Conservation (phyloP, 495 filamentous ascomycete genomes). For the Tuber microsphaerosporum region DNA sequence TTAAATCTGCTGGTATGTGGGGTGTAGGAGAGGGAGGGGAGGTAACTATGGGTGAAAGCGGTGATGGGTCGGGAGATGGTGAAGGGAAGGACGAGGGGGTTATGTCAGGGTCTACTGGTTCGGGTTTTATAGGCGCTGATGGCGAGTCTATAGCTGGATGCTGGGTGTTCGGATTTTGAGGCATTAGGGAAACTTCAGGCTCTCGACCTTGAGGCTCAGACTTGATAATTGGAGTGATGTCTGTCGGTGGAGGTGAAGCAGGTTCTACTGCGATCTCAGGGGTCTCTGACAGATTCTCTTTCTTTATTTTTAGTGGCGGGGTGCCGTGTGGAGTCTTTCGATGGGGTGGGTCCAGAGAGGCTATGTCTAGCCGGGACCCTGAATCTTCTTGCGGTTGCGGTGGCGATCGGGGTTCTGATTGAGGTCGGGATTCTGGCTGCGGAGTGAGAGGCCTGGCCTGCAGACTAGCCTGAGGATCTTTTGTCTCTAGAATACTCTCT, state of each 20-base stretch:
- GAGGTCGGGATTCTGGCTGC: background rate
- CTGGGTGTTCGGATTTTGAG: background rate
- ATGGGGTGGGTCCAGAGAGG: background rate
- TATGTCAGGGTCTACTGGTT: conserved; percentile 12
- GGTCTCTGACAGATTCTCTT: background rate
- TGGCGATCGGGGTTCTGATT: background rate
- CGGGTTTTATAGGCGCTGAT: background rate
- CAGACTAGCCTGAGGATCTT: background rate
- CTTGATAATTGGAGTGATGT: background rate
- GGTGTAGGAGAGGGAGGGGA: conserved; percentile 12
- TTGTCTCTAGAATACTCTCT: background rate
- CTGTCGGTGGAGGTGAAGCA: background rate
- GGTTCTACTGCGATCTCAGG: background rate
- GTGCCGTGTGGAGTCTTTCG: background rate
- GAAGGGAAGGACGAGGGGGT: background rate
- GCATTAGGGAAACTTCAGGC: background rate
- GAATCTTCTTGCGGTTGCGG: background rate
- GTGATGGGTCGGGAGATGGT: background rate
- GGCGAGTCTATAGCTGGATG: background rate
- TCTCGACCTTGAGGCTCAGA: background rate
- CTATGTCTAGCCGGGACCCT: background rate
- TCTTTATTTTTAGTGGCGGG: background rate
- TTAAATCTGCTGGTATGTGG: background rate
- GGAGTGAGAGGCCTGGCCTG: background rate
- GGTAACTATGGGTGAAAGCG: conserved; percentile 4